Evolutionary conservation across 2,329 filamentous ascomycete species (phyloP).

Genomic region (Cytospora piceicola): DNA sequence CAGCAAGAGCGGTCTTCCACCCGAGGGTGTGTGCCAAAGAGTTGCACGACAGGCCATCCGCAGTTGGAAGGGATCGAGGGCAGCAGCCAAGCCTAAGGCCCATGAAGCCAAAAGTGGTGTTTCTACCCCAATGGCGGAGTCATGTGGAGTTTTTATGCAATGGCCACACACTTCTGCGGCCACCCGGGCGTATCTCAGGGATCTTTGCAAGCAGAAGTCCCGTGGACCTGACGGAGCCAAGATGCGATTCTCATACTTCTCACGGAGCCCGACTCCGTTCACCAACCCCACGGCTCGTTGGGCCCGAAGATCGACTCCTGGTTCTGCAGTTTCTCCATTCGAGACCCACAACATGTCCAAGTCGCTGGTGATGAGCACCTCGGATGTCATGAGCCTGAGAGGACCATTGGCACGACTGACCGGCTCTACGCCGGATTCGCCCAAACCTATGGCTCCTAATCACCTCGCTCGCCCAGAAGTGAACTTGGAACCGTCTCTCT

Average conservation of each 20-base stretch:
- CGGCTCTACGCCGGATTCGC: constrained; percentile 44
- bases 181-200: constrained; percentile 64
- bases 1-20: constrained; percentile 66
- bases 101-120: constrained; percentile 52
- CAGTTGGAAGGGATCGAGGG: constrained; percentile 67
- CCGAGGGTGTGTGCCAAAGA: constrained; percentile 65
- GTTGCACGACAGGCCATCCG: constrained; percentile 68
- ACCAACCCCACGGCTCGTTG: constrained; percentile 54
- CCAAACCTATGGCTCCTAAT: constrained; percentile 26
- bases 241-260: constrained; percentile 47
- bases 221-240: constrained; percentile 46
- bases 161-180: constrained; percentile 69
- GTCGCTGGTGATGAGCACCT: constrained; percentile 65
- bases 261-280: constrained; percentile 61
- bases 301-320: constrained; percentile 53
- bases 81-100: constrained; percentile 36
- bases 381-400: constrained; percentile 66
- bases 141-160: constrained; percentile 54
- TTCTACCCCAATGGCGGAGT: constrained; percentile 57
- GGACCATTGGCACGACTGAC: constrained; percentile 65
- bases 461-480: constrained; percentile 18
- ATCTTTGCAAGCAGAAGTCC: constrained; percentile 63
- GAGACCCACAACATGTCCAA: constrained; percentile 65
- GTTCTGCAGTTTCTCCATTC: constrained; percentile 54
- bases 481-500: constrained; percentile 37